Conservation (phyloP, 306 rosid genomes). For the Castanea mollissima region DNA sequence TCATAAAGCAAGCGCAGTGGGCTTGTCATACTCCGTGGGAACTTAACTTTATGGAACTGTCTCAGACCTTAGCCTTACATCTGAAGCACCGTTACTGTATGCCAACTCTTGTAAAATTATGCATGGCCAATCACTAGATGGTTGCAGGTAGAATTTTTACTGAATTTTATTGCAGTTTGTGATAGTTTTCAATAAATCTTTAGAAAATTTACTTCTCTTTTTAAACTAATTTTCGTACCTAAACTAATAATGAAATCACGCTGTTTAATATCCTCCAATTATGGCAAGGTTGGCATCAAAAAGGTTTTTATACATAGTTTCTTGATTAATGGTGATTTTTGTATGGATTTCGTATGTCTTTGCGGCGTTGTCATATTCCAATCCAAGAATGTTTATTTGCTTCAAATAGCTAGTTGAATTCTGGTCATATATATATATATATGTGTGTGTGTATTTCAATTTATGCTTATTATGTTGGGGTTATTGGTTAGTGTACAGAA, state of each 20-base stretch:
- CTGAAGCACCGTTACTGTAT: background rate
- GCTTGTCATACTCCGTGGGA: background rate
- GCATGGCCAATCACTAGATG: background rate
- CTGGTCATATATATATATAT: background rate
- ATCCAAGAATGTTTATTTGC: background rate
- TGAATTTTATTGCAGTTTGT: background rate
- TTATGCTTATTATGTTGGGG: too few relatives aligned
- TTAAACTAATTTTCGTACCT: background rate
- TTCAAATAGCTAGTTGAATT: background rate
- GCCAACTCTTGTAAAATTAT: background rate
- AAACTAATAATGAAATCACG: background rate
- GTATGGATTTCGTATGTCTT: background rate
- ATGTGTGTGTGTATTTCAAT: too few relatives aligned
- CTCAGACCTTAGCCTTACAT: background rate
- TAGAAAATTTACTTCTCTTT: background rate
- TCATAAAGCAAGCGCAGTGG: background rate
- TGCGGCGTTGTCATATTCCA: too few relatives aligned
- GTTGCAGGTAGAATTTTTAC: background rate
- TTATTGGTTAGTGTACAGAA: too few relatives aligned
- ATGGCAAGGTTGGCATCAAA: background rate
- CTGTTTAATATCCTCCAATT: background rate
- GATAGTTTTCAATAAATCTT: background rate
- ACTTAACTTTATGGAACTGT: background rate
- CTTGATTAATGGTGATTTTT: background rate
- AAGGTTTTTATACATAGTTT: background rate